phyloP scores from a whole-genome alignment of 139 green algal genomes.

The Desmodesmus armatus region DNA sequence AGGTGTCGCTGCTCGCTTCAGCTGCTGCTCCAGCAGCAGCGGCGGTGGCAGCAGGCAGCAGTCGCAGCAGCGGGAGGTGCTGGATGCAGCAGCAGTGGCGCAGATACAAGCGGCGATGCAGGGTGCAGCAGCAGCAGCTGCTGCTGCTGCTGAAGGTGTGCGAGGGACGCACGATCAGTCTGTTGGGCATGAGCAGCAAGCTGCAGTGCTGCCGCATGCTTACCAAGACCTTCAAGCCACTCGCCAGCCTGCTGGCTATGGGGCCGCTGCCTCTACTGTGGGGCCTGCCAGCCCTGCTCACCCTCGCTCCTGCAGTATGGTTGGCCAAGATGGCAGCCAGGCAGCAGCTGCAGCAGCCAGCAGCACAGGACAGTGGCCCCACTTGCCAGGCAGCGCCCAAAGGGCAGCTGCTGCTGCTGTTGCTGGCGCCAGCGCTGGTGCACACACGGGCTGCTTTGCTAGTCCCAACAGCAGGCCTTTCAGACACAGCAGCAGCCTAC shows the following conservation, averaged over 20 bases:
- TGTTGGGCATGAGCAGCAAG: background rate
- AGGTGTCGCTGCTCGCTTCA: background rate
- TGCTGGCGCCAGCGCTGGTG: background rate
- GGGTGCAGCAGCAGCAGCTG: background rate
- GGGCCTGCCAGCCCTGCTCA: too few relatives aligned
- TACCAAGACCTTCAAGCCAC: background rate
- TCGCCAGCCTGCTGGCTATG: background rate
- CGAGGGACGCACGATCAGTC: background rate
- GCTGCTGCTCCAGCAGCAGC: background rate
- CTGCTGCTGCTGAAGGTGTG: constrained; percentile 2
- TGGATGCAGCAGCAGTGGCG: background rate
- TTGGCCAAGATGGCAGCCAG: background rate
- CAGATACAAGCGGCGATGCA: too few relatives aligned
- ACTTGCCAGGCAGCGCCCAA: background rate
- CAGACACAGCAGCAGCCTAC: background rate
- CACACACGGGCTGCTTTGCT: background rate
- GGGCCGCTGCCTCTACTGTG: background rate
- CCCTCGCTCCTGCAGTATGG: too few relatives aligned
- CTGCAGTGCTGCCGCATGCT: background rate
- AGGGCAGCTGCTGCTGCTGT: background rate
- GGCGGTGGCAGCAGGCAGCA: background rate
- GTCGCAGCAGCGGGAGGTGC: background rate
- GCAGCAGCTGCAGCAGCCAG: background rate
- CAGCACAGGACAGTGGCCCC: background rate
- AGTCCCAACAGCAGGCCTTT: background rate